A percentile compares a stretch with the other conserved stretches of the same genome.
Conservation (phyloP, 1,284 basidiomycete species). For the Puccinia coronata region DNA sequence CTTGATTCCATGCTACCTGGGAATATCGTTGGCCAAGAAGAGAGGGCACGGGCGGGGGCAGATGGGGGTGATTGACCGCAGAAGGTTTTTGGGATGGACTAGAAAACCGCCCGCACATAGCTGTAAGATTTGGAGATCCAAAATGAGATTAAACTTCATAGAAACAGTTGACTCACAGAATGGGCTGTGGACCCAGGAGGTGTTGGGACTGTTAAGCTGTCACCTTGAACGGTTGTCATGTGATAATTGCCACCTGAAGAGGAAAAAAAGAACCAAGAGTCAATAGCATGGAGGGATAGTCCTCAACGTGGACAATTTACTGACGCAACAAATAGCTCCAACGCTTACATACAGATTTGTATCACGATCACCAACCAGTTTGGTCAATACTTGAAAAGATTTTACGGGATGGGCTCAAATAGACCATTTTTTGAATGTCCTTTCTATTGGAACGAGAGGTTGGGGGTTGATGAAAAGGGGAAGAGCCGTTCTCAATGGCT, state of each 20-base stretch:
- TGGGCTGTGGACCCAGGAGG: constrained; percentile 98
- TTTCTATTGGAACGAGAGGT: constrained; percentile 54
- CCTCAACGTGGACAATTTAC: not conserved
- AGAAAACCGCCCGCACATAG: constrained; percentile 96
- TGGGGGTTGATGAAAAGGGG: constrained; percentile 54
- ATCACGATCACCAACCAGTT: constrained; percentile 96
- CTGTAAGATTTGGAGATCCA: constrained; percentile 60
- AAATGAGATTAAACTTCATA: not conserved
- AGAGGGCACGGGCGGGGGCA: constrained; percentile 98
- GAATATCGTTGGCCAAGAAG: constrained; percentile 96
- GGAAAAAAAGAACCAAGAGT: too few species aligned
- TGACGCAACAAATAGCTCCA: constrained; percentile 85
- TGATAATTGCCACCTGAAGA: constrained; percentile 96
- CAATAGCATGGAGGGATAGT: too few species aligned
- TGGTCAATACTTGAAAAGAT: constrained; percentile 96
- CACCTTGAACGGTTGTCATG: constrained; percentile 98
- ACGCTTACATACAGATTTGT: constrained; percentile 94
- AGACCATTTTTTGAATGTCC: constrained; percentile 91
- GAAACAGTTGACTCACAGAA: constrained; percentile 66
- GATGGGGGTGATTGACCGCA: constrained; percentile 93
- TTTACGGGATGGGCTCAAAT: constrained; percentile 92
- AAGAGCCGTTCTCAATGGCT: constrained; percentile 76
- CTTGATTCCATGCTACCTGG: constrained; percentile 98
- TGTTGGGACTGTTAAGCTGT: constrained; percentile 92
- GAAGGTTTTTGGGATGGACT: constrained; percentile 96